A percentile compares a stretch with the other conserved stretches of the same genome.
Conservation (phyloP, 768 basidiomycete genomes). For the Leccinum uliginosum region DNA sequence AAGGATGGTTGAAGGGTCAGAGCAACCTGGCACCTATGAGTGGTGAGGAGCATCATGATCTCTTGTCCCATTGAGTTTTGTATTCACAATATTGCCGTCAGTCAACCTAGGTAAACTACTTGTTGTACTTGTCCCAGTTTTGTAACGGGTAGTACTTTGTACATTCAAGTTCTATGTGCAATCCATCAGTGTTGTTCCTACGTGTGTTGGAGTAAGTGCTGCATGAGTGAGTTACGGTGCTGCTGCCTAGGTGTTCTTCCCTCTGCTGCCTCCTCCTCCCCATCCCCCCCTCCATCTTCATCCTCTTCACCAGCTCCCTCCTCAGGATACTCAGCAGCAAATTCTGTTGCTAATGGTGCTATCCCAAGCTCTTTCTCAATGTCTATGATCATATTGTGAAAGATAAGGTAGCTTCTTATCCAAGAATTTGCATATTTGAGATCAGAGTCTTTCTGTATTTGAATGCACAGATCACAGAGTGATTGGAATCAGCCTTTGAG, state of each 20-base stretch:
- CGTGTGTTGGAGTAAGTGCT: background rate
- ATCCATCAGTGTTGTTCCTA: background rate
- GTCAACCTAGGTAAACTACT: too few species aligned
- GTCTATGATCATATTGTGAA: constrained; percentile 18
- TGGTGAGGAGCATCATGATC: too few species aligned
- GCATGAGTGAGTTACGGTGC: background rate
- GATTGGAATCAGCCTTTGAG: constrained; percentile 13
- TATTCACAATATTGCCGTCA: too few species aligned
- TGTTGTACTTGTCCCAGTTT: too few species aligned
- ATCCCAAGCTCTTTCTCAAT: constrained; percentile 8
- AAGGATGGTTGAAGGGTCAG: too few species aligned
- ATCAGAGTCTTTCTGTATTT: constrained; percentile 6
- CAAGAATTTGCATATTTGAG: constrained; percentile 6
- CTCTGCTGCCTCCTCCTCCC: background rate
- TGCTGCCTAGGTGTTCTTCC: background rate
- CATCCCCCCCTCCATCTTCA: background rate
- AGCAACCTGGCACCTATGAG: too few species aligned
- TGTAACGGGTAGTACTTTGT: too few species aligned
- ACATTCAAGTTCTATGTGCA: too few species aligned
- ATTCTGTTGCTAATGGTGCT: background rate
- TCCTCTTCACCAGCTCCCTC: background rate
- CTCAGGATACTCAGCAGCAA: background rate
- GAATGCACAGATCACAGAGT: constrained; percentile 4
- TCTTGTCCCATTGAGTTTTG: too few species aligned
- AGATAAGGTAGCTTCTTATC: background rate